Evolutionary conservation across 1,284 basidiomycete species (phyloP).

Genomic region (Ganoderma boninense): DNA sequence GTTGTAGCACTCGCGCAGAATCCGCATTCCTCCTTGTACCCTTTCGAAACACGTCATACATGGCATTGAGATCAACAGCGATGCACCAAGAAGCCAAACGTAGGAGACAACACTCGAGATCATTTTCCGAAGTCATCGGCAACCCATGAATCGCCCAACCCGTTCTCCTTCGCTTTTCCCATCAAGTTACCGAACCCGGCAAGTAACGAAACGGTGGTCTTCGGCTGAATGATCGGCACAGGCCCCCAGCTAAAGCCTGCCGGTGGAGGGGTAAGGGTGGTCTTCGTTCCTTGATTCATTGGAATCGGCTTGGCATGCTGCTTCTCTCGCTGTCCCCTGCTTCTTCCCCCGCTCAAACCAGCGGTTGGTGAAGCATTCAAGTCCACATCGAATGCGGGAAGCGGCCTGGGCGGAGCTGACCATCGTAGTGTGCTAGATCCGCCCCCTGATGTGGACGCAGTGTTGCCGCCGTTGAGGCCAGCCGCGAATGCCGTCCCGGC

Average conservation of each 20-base stretch:
- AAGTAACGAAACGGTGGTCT: constrained; percentile 43
- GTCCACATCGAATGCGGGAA: constrained; percentile 12
- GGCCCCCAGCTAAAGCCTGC: constrained; percentile 72
- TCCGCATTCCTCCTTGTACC: constrained; percentile 18
- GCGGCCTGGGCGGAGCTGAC: constrained; percentile 7
- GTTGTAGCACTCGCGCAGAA: not conserved
- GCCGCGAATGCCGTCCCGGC: constrained; percentile 26
- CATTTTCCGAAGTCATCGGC: constrained; percentile 34
- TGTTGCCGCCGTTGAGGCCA: constrained; percentile 23
- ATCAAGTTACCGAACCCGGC: constrained; percentile 26
- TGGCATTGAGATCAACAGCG: constrained; percentile 3
- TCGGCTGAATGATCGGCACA: constrained; percentile 53
- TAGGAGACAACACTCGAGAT: not conserved
- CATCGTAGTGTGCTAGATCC: constrained; percentile 12
- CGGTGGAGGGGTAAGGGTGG: constrained; percentile 43
- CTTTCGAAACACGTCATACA: constrained; percentile 17
- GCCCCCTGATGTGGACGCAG: not conserved
- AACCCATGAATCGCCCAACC: constrained; percentile 36
- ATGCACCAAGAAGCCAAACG: not conserved
- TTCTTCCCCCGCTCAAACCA: constrained; percentile 14
- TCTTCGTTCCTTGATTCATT: constrained; percentile 46
- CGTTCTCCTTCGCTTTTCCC: constrained; percentile 19
- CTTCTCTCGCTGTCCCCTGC: constrained; percentile 31
- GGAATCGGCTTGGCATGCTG: constrained; percentile 53
- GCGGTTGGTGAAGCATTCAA: constrained; percentile 5